Base-by-base conservation (phyloP, 1,139 yeast species). In the Blastobotrys illinoisensis region DNA sequence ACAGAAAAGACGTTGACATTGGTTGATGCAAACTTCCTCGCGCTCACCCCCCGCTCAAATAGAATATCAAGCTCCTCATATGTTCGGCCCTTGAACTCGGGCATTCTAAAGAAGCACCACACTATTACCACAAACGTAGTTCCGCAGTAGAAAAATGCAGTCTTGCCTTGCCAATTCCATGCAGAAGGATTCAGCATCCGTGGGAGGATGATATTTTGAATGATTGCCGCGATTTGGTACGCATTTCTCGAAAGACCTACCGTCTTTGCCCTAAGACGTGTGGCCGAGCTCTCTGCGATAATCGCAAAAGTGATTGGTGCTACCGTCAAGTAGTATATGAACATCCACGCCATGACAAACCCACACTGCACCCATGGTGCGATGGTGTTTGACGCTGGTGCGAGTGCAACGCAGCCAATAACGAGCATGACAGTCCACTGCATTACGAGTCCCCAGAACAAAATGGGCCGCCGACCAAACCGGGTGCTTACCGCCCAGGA, bases 131-230 rank as follows among this genome's bases (percentile, higher is more conserved):
- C 23, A 21, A 21, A 21, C 4, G 23, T 21, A 21, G 78, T 68
- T 0, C 79, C 85, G 24, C 76, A 80, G 79, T 79, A 80, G 63
- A 82, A 74, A 64, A 79, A 79, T 1, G 80, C 85, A 11, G 82
- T 72, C 66, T 81, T 80, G 44, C 81, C 85, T 52, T 74, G 73
- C 81, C 82, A 77, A 61, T 78, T 74, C 77, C 81, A 78, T 4
- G 78, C 79, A 13, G 77, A 73, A 2, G 83, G 79, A 65, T 80
- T 80, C 64, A 82, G 72, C 82, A 81, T 76, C 62, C 79, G 76
- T 20, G 86, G 85, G 54, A 74, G 74, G 47, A 78, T 67, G n/a
- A 48, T 20, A n/a, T 23, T 44, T 18, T 23, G 71, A 48, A 78
- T 68, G 58, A 80, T 74, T 49, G 76, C 77, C 44, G 75, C 69